Evolutionary conservation across 805 yeast genomes (phyloP).

Genomic region (Metschnikowia matae): DNA sequence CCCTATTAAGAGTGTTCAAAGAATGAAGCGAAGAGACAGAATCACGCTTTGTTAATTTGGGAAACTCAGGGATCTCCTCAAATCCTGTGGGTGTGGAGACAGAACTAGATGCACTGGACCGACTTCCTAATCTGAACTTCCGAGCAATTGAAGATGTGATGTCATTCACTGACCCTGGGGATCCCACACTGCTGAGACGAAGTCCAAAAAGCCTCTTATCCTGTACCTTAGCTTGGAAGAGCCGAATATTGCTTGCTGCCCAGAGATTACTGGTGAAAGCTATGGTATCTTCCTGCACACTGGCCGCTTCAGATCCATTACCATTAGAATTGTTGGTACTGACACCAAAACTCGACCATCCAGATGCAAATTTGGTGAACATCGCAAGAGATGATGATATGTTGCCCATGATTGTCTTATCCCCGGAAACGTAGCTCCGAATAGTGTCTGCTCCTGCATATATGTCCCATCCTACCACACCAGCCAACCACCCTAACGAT

Average conservation of each 20-base stretch:
- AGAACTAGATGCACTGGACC: slow-evolving; percentile 25
- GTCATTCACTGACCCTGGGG: slow-evolving; percentile 25
- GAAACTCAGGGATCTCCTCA: slow-evolving; percentile 28
- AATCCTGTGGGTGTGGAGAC: slow-evolving; percentile 15
- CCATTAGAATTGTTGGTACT: not conserved
- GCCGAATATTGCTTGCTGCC: slow-evolving; percentile 46
- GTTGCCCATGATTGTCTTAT: slow-evolving; percentile 37
- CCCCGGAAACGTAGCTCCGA: slow-evolving; percentile 16
- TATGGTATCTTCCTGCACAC: slow-evolving; percentile 22
- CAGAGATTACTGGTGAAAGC: slow-evolving; percentile 45
- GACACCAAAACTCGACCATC: slow-evolving; percentile 32
- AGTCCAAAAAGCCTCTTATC: slow-evolving; percentile 20
- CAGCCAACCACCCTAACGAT: slow-evolving; percentile 73
- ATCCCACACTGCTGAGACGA: slow-evolving; percentile 9
- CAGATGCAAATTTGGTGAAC: slow-evolving; percentile 36
- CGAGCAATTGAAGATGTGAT: slow-evolving; percentile 47
- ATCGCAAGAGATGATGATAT: slow-evolving; percentile 31
- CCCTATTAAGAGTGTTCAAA: slow-evolving; percentile 36
- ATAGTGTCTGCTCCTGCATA: slow-evolving; percentile 27
- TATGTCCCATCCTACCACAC: slow-evolving; percentile 59
- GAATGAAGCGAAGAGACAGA: slow-evolving; percentile 39
- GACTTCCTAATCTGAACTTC: slow-evolving; percentile 34
- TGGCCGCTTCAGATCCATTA: slow-evolving; percentile 3
- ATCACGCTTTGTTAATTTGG: slow-evolving; percentile 17
- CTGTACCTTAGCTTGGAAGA: slow-evolving; percentile 42